Conservation (phyloP, 306 rosid genomes). For the Senna tora region DNA sequence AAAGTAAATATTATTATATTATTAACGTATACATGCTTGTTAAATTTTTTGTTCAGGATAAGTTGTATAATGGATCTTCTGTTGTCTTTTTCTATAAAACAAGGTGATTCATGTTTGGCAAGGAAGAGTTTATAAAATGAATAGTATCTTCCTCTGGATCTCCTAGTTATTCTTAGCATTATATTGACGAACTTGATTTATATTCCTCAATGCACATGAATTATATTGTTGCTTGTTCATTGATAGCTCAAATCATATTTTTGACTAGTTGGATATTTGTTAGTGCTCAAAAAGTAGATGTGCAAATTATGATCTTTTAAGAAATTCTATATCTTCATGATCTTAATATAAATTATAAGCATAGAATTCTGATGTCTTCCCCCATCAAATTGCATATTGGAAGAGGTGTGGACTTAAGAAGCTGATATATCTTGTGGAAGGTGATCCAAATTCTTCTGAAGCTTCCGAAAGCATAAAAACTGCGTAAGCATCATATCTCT, state of each 20-base stretch:
- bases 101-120: slow-evolving; percentile 24
- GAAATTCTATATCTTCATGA: neutral
- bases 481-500: slow-evolving; percentile 61
- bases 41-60: neutral
- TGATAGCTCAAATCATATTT: neutral
- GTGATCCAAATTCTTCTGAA: slow-evolving; percentile 93
- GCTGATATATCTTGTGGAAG: slow-evolving; percentile 95
- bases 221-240: neutral
- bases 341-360: slow-evolving; percentile 9
- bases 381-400: slow-evolving; percentile 40
- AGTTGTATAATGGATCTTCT: slow-evolving; percentile 4
- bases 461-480: slow-evolving; percentile 96
- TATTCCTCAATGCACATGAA: neutral
- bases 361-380: slow-evolving; percentile 33
- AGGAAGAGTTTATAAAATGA: slow-evolving; percentile 8
- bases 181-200: slow-evolving; percentile 30
- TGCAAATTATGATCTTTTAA: neutral
- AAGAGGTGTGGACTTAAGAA: slow-evolving; percentile 94
- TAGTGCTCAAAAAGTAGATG: neutral
- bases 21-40: neutral
- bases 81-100: slow-evolving; percentile 23
- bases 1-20: neutral
- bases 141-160: slow-evolving; percentile 13
- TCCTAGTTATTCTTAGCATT: slow-evolving; percentile 24
- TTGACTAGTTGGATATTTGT: neutral